Evolutionary conservation across 371 early-diverging fungal genomes (phyloP).

Genomic region (Actinomortierella ambigua): DNA sequence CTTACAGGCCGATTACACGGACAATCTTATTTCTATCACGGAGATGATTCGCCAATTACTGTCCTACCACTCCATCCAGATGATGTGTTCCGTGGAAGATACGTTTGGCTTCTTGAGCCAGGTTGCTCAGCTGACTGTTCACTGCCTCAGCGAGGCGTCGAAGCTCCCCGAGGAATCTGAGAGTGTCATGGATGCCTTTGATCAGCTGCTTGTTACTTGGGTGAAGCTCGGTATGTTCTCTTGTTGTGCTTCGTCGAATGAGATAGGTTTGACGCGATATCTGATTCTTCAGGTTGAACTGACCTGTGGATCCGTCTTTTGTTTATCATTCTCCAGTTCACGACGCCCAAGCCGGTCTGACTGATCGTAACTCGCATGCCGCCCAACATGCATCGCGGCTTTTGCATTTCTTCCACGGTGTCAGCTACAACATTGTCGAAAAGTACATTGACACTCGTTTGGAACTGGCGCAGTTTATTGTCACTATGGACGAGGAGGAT

Average conservation of each 20-base stretch:
- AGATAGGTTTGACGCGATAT: conserved; percentile 1
- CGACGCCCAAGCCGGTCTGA: conserved; percentile 26
- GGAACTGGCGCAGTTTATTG: conserved; percentile 58
- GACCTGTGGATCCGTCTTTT: no score
- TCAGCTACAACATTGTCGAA: conserved; percentile 64
- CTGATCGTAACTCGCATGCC: conserved; percentile 24
- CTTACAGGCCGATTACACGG: conserved; percentile 39
- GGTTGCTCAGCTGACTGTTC: conserved; percentile 64
- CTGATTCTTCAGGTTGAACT: no score
- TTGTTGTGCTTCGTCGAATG: conserved; percentile 47
- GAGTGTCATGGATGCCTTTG: conserved; percentile 72
- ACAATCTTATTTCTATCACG: conserved; percentile 42
- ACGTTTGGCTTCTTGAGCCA: conserved; percentile 68
- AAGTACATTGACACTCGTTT: conserved; percentile 71
- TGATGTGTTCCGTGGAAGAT: conserved; percentile 58
- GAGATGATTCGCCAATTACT: conserved; percentile 46
- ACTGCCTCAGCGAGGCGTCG: conserved; percentile 61
- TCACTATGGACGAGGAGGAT: conserved; percentile 62
- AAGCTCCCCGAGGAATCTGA: conserved; percentile 54
- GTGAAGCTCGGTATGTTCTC: conserved; percentile 57
- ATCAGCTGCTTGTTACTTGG: conserved; percentile 75
- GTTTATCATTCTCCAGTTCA: conserved; percentile 14
- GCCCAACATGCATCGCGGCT: conserved; percentile 38
- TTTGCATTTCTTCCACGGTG: conserved; percentile 56
- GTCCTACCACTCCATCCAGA: conserved; percentile 38